Percentiles rank a stretch among this genome's conserved stretches.
phyloP scores from a whole-genome alignment of 345 rosid genomes.

The Gossypium herbaceum region DNA sequence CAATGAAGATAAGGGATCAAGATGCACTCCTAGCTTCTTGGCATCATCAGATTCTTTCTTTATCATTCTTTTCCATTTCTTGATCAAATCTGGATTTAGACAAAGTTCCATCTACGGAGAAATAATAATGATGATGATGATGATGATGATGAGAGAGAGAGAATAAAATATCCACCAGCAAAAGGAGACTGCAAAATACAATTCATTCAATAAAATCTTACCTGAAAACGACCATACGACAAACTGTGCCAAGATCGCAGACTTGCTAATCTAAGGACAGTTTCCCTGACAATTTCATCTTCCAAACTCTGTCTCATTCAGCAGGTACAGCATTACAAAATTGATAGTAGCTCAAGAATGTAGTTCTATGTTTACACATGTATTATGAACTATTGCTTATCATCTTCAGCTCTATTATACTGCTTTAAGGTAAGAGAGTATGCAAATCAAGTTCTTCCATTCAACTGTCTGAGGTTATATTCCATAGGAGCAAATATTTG shows the following conservation, averaged over 20 bases:
- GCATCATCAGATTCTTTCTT: slow-evolving; percentile 79
- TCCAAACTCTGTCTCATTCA: slow-evolving; percentile 78
- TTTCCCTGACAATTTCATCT: slow-evolving; percentile 86
- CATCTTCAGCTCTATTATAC: neutral
- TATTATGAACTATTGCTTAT: neutral
- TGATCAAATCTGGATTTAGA: slow-evolving; percentile 72
- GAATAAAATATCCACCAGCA: neutral
- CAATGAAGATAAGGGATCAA: slow-evolving; percentile 52
- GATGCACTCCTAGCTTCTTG: slow-evolving; percentile 44
- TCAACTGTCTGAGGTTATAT: neutral
- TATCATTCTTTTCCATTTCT: slow-evolving; percentile 83
- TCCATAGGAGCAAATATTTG: neutral
- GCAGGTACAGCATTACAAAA: slow-evolving; percentile 9
- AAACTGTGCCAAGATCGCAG: slow-evolving; percentile 85
- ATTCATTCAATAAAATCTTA: slow-evolving; percentile 17
- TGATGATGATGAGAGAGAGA: neutral
- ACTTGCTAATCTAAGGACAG: slow-evolving; percentile 76
- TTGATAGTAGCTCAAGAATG: neutral
- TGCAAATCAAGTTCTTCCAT: slow-evolving; percentile 2
- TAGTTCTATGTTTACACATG: neutral
- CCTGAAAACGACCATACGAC: slow-evolving; percentile 97
- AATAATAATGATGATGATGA: neutral
- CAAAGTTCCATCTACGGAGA: slow-evolving; percentile 84
- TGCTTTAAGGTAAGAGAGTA: neutral
- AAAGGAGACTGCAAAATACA: neutral